Evolutionary conservation across 768 basidiomycete species (phyloP).

Genomic region (Suillus weaverae): DNA sequence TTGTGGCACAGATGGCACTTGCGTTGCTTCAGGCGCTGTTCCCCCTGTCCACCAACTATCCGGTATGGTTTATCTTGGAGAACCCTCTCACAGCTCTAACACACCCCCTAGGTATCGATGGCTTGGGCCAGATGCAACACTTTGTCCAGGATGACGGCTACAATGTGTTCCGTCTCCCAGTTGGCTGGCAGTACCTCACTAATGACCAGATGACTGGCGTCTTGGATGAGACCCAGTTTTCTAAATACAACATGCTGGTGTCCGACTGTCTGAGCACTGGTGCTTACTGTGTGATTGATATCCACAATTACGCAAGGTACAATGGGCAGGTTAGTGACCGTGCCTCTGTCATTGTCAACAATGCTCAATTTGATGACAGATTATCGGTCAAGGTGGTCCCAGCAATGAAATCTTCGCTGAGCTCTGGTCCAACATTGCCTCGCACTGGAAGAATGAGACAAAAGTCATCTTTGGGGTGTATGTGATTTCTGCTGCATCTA

Average conservation of each 20-base stretch:
- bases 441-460: slow-evolving; percentile 42
- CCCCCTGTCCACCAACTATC: slow-evolving; percentile 48
- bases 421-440: slow-evolving; percentile 53
- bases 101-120: slow-evolving; percentile 13
- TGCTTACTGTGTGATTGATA: slow-evolving; percentile 55
- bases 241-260: slow-evolving; percentile 50
- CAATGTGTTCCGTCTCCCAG: slow-evolving; percentile 60
- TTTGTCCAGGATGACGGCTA: slow-evolving; percentile 55
- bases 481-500: slow-evolving; percentile 15
- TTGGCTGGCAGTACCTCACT: slow-evolving; percentile 58
- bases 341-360: neutral
- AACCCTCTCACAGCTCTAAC: neutral
- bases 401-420: slow-evolving; percentile 52
- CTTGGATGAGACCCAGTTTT: slow-evolving; percentile 44
- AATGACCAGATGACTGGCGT: slow-evolving; percentile 38
- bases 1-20: slow-evolving; percentile 45
- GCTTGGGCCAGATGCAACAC: slow-evolving; percentile 57
- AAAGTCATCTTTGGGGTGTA: slow-evolving; percentile 52
- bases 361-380: slow-evolving; percentile 28
- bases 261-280: slow-evolving; percentile 45
- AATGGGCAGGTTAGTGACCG: slow-evolving; percentile 38
- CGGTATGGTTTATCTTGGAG: slow-evolving; percentile 26
- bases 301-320: slow-evolving; percentile 63
- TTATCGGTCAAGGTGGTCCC: slow-evolving; percentile 66
- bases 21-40: slow-evolving; percentile 37